These are phyloP conservation scores for Trametes polyzona DNA, from an alignment of 1,284 basidiomycete genomes.

Conservation along the genomic window DNA sequence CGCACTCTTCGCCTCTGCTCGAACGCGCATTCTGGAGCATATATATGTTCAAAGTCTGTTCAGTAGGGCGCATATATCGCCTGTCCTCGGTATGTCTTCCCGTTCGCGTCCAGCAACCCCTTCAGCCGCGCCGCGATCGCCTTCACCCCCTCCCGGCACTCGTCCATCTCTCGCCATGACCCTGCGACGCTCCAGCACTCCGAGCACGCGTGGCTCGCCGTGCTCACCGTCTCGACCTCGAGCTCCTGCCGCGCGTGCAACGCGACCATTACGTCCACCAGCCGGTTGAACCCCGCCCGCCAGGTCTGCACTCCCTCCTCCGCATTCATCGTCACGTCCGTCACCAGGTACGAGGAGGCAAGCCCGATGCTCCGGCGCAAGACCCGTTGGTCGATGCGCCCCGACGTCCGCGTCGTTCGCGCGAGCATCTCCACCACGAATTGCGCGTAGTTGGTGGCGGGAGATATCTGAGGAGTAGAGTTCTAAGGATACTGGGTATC, in stretches of 20 bases:
- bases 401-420: conserved; percentile 50
- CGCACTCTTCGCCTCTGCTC: too few relatives aligned
- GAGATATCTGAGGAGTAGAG: conserved; percentile 12
- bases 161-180: conserved; percentile 67
- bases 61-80: conserved; percentile 59
- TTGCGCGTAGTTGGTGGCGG: conserved; percentile 57
- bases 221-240: conserved; percentile 71
- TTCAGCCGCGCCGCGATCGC: conserved; percentile 65
- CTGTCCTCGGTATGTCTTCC: conserved; percentile 67
- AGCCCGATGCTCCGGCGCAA: conserved; percentile 68
- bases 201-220: conserved; percentile 75
- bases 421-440: conserved; percentile 61
- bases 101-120: conserved; percentile 65
- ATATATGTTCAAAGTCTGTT: neutral
- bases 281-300: conserved; percentile 64
- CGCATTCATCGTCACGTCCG: conserved; percentile 69
- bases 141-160: conserved; percentile 60
- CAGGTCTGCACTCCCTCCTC: conserved; percentile 60
- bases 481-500: neutral
- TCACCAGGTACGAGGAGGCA: conserved; percentile 74
- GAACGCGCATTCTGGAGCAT: too few relatives aligned
- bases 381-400: conserved; percentile 60
- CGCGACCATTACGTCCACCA: conserved; percentile 71
- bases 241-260: conserved; percentile 67
- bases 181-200: conserved; percentile 79